phyloP scores from a whole-genome alignment of 2,329 filamentous ascomycete genomes.

The Phyllosticta citrichinensis region DNA sequence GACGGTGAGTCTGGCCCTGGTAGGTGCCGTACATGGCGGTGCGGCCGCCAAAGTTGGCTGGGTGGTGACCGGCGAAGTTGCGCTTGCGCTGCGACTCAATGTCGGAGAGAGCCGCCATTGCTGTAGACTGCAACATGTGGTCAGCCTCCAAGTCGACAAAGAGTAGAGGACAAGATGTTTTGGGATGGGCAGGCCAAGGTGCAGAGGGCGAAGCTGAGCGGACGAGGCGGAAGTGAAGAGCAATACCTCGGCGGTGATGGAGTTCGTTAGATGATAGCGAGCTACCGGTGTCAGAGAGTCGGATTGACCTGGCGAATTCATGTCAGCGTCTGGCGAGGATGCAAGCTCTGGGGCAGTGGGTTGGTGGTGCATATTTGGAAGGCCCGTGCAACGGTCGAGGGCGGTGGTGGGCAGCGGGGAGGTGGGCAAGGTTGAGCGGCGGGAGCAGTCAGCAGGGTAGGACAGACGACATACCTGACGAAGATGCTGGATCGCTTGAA shows the following conservation, averaged over 20 bases:
- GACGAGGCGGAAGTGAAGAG: conserved; percentile 1
- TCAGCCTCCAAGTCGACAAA: not conserved
- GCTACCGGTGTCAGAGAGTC: conserved; percentile 9
- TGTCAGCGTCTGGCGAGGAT: not conserved
- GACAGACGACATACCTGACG: conserved; percentile 23
- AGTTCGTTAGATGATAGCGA: conserved; percentile 11
- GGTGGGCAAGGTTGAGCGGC: not conserved
- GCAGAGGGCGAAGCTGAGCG: not conserved
- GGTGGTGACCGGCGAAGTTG: conserved; percentile 8
- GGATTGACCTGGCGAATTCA: conserved; percentile 5
- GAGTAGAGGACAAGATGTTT: not conserved
- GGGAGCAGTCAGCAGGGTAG: not conserved
- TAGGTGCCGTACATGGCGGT: conserved; percentile 5
- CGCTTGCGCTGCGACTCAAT: conserved; percentile 11
- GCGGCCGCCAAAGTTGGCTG: conserved; percentile 5
- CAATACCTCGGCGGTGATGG: conserved; percentile 8
- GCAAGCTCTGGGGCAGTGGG: not conserved
- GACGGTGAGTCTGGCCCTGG: conserved; percentile 7
- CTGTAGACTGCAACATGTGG: not conserved
- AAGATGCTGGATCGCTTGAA: conserved; percentile 31
- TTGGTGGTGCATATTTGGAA: not conserved
- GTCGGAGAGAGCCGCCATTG: conserved; percentile 8
- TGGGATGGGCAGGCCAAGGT: not conserved
- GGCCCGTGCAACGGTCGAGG: not conserved
- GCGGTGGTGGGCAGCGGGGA: not conserved